These are phyloP conservation scores for Metschnikowia peoriensis DNA, from an alignment of 805 yeast genomes.

Conservation along the genomic window DNA sequence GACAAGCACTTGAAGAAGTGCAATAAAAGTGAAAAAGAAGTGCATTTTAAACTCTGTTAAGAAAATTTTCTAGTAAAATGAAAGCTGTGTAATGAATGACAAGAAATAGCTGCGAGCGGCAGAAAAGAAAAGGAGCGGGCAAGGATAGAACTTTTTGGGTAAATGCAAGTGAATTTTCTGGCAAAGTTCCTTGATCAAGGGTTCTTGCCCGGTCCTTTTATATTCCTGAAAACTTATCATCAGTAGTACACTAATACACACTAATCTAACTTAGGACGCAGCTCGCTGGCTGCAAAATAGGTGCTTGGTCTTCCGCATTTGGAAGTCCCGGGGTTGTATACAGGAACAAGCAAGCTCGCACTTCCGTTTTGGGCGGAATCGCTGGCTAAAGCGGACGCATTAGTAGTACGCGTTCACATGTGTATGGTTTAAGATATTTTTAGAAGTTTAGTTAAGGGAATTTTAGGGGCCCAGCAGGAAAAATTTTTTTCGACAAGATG, in stretches of 20 bases:
- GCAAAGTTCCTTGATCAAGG: neutral
- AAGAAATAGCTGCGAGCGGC: no score
- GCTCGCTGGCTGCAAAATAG: constrained; percentile 9
- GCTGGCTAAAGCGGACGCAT: constrained; percentile 5
- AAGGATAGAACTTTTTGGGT: neutral
- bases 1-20: constrained; percentile 20
- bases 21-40: constrained; percentile 7
- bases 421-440: no score
- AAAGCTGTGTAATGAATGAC: neutral
- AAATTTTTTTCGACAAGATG: no score
- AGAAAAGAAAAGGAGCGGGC: neutral
- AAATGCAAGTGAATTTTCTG: neutral
- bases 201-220: neutral
- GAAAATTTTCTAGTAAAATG: neutral
- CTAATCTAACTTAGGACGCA: neutral
- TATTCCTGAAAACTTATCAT: neutral
- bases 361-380: neutral
- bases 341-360: neutral
- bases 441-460: no score
- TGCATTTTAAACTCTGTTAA: neutral
- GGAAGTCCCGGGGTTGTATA: neutral
- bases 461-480: no score
- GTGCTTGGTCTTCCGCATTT: constrained; percentile 3
- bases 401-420: neutral
- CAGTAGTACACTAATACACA: neutral